A percentile compares a stretch with the other conserved stretches of the same genome.
These are phyloP conservation scores for Annulohypoxylon truncatum DNA, from an alignment of 2,329 filamentous ascomycete species.

Conservation along the genomic window DNA sequence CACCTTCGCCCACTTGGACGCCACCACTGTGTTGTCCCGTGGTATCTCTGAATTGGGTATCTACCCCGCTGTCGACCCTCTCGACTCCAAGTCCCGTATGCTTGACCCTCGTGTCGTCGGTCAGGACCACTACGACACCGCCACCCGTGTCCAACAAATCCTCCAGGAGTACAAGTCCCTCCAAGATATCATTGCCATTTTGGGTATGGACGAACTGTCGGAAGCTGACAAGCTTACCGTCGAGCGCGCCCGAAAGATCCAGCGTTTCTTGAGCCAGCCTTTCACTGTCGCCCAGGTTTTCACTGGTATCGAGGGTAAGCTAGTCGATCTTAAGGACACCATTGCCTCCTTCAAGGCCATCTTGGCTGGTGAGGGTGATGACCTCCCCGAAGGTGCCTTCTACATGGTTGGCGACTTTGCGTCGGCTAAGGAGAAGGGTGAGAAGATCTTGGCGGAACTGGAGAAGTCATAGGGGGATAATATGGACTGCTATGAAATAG, in stretches of 20 bases:
- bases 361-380: constrained; percentile 92
- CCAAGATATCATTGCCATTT: constrained; percentile 99
- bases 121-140: constrained; percentile 96
- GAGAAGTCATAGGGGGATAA: constrained; percentile 67
- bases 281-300: constrained; percentile 90
- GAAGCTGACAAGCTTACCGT: constrained; percentile 99
- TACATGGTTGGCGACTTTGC: constrained; percentile 99
- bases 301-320: constrained; percentile 93
- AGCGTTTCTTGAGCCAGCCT: constrained; percentile 99
- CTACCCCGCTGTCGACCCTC: constrained; percentile 99
- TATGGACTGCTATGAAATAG: constrained; percentile 50
- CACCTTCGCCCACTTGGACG: constrained; percentile 99
- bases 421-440: constrained; percentile 93
- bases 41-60: constrained; percentile 99
- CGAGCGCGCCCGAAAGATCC: constrained; percentile 99
- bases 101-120: constrained; percentile 98
- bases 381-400: constrained; percentile 91
- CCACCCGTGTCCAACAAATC: constrained; percentile 97
- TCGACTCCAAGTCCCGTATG: constrained; percentile 99
- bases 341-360: constrained; percentile 98
- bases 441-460: constrained; percentile 99
- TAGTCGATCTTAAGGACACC: constrained; percentile 99
- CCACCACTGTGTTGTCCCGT: constrained; percentile 99
- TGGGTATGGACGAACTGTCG: constrained; percentile 99
- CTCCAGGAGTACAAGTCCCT: constrained; percentile 99